Conservation (phyloP, 345 rosid genomes). For the Mangifera indica region DNA sequence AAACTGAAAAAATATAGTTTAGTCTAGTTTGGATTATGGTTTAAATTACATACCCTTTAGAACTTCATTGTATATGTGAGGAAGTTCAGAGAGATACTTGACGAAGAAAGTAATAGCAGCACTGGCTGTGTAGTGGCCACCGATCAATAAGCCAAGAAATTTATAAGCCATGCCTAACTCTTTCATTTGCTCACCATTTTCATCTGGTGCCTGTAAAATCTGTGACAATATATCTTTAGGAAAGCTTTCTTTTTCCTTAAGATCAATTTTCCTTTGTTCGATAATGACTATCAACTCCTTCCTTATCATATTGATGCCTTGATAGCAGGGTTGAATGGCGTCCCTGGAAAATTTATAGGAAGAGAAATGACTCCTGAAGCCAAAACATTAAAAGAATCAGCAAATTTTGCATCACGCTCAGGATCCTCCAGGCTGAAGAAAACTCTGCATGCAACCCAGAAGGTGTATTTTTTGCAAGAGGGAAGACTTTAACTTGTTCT, state of each 20-base stretch:
- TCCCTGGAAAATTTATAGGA: slow-evolving; percentile 13
- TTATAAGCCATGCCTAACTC: slow-evolving; percentile 25
- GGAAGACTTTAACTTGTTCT: slow-evolving; percentile 28
- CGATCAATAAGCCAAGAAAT: slow-evolving; percentile 23
- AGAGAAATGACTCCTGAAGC: slow-evolving; percentile 14
- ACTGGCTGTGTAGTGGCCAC: slow-evolving; percentile 31
- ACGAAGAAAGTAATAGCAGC: slow-evolving; percentile 30
- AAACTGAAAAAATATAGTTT: too few relatives aligned
- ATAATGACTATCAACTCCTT: background rate
- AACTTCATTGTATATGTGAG: slow-evolving; percentile 30
- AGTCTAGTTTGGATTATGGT: too few relatives aligned
- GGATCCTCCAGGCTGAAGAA: slow-evolving; percentile 33
- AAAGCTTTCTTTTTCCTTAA: background rate
- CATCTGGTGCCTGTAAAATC: slow-evolving; percentile 22
- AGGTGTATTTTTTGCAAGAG: slow-evolving; percentile 36
- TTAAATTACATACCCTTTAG: slow-evolving; percentile 24
- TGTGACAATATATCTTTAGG: slow-evolving; percentile 24
- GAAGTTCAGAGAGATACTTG: slow-evolving; percentile 32
- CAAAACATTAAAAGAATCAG: background rate
- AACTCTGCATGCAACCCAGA: slow-evolving; percentile 36
- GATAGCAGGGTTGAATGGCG: background rate
- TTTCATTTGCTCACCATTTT: slow-evolving; percentile 20
- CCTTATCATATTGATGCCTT: background rate
- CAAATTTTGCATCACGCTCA: background rate
- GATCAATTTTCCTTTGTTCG: slow-evolving; percentile 20